phyloP scores from a whole-genome alignment of 2,329 filamentous ascomycete genomes.

The Verticillium albo-atrum region DNA sequence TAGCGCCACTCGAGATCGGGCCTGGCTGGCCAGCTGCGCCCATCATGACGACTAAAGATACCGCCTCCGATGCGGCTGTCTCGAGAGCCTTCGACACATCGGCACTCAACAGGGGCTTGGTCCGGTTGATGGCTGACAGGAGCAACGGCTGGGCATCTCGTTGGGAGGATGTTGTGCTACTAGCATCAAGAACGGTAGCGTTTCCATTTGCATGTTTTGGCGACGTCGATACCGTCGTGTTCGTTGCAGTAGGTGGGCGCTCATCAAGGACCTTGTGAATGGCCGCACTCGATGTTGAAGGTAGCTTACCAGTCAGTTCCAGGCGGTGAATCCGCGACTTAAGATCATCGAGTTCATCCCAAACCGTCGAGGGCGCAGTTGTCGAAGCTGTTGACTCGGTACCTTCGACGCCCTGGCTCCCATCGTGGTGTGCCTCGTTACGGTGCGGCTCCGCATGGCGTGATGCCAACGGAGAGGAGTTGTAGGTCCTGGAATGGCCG shows the following conservation, averaged over 20 bases:
- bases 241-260: conserved; percentile 82
- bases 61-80: conserved; percentile 73
- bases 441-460: conserved; percentile 32
- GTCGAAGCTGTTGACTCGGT: conserved; percentile 87
- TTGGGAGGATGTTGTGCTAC: conserved; percentile 35
- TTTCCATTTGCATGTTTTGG: conserved; percentile 65
- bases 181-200: conserved; percentile 33
- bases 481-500: conserved; percentile 42
- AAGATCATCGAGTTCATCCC: conserved; percentile 94
- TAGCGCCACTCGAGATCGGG: conserved; percentile 63
- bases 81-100: conserved; percentile 79
- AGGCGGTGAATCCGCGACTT: conserved; percentile 90
- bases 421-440: conserved; percentile 26
- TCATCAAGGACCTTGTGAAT: conserved; percentile 73
- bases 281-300: conserved; percentile 74
- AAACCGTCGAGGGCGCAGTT: conserved; percentile 86
- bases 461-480: conserved; percentile 56
- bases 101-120: conserved; percentile 62
- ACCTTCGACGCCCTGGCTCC: conserved; percentile 50
- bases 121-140: conserved; percentile 75
- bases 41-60: conserved; percentile 74
- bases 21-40: conserved; percentile 65
- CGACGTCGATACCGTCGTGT: conserved; percentile 86
- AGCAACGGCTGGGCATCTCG: conserved; percentile 64
- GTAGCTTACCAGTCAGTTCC: conserved; percentile 84